phyloP scores from a whole-genome alignment of 2,329 filamentous ascomycete species.

The Stylonectria norvegica region DNA sequence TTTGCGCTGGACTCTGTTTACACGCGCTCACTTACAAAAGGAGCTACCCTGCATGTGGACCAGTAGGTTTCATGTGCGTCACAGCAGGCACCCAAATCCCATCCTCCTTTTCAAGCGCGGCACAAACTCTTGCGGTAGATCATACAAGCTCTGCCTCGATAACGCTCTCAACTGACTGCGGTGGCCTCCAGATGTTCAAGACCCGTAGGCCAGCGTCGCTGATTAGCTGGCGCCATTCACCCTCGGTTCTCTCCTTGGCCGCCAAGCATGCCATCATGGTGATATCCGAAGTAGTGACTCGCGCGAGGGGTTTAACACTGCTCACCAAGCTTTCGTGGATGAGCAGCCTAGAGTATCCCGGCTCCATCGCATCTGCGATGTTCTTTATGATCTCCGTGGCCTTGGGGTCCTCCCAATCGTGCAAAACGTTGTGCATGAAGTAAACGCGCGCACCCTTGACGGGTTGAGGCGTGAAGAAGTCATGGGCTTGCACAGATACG shows the following conservation, averaged over 20 bases:
- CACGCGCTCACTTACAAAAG: no score
- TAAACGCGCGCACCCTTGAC: constrained; percentile 41
- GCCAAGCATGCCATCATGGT: constrained; percentile 33
- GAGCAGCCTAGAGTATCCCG: constrained; percentile 35
- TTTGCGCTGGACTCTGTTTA: no score
- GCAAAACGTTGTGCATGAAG: constrained; percentile 46
- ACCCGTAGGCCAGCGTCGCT: constrained; percentile 24
- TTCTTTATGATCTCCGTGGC: constrained; percentile 31
- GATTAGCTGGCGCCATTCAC: constrained; percentile 29
- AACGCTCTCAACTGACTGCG: constrained; percentile 27
- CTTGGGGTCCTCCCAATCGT: constrained; percentile 47
- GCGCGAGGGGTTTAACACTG: constrained; percentile 24
- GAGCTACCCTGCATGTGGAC: no score
- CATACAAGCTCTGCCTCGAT: constrained; percentile 24
- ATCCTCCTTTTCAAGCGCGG: no score
- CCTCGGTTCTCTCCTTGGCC: constrained; percentile 31
- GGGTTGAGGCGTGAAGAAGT: constrained; percentile 37
- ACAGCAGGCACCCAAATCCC: no score
- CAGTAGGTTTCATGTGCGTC: no score
- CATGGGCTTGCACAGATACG: constrained; percentile 31
- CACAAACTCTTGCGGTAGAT: no score
- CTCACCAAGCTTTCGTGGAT: constrained; percentile 36
- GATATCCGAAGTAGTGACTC: constrained; percentile 33
- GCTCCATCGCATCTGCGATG: constrained; percentile 22
- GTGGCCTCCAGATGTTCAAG: constrained; percentile 31